Evolutionary conservation across 768 basidiomycete species (phyloP).

Genomic region (Termitomyces sp.): DNA sequence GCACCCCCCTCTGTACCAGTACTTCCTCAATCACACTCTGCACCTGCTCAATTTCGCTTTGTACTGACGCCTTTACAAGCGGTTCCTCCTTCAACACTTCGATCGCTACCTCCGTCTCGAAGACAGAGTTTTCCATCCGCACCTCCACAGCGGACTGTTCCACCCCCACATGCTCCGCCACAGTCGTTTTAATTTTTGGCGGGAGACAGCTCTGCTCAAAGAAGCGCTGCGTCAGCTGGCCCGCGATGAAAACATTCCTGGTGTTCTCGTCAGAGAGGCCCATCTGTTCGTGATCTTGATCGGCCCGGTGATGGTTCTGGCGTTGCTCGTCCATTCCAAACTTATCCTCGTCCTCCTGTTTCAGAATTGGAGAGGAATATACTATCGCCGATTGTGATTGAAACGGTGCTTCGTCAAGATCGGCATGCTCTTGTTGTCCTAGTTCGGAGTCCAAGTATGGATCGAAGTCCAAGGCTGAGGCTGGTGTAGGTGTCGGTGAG

Average conservation of each 20-base stretch:
- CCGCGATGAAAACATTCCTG: not conserved
- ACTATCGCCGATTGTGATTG: not conserved
- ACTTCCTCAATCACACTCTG: not conserved
- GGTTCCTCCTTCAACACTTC: not conserved
- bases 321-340: not conserved
- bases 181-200: not conserved
- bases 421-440: not conserved
- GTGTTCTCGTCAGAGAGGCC: not conserved
- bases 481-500: not conserved
- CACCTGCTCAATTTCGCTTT: not conserved
- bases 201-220: slow-evolving; percentile 14
- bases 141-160: not conserved
- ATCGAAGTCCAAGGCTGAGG: not conserved
- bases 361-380: not conserved
- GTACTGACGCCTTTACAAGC: not conserved
- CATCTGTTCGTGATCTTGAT: not conserved
- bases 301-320: not conserved
- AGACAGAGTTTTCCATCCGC: not conserved
- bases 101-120: not conserved
- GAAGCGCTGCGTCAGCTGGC: slow-evolving; percentile 9
- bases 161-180: not conserved
- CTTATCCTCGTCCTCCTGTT: not conserved
- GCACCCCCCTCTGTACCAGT: not conserved
- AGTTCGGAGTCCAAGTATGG: not conserved
- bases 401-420: not conserved